phyloP scores from a whole-genome alignment of 495 filamentous ascomycete species.

The Penicillium dipodomyicola region DNA sequence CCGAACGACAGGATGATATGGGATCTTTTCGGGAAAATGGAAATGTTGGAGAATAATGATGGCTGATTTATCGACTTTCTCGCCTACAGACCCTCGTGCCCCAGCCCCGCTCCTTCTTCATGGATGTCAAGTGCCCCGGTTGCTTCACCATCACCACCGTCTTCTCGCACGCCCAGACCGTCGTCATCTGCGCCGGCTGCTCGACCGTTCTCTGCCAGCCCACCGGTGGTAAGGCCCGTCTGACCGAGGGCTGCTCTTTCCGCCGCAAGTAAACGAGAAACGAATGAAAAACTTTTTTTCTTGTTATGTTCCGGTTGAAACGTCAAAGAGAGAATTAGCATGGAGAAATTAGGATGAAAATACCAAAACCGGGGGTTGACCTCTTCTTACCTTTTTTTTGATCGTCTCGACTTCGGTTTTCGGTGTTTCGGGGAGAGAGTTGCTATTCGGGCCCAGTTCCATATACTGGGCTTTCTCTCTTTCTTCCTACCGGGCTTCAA shows the following conservation, averaged over 20 bases:
- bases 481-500: conserved; percentile 26
- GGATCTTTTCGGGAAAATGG: not conserved
- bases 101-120: conserved; percentile 97
- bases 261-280: conserved; percentile 85
- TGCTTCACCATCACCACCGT: conserved; percentile 99
- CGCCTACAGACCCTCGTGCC: conserved; percentile 78
- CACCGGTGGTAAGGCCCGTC: conserved; percentile 93
- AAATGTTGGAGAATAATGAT: conserved; percentile 11
- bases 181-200: conserved; percentile 98
- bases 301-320: conserved; percentile 31
- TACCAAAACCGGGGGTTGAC: conserved; percentile 27
- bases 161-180: conserved; percentile 99
- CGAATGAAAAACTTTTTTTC: conserved; percentile 33
- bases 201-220: conserved; percentile 97
- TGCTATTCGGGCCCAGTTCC: conserved; percentile 15
- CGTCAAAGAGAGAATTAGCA: conserved; percentile 33
- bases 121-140: conserved; percentile 99
- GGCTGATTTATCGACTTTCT: conserved; percentile 19
- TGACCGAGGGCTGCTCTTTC: conserved; percentile 99
- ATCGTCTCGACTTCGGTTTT: conserved; percentile 11
- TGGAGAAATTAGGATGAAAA: conserved; percentile 38
- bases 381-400: conserved; percentile 15
- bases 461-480: conserved; percentile 5
- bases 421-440: conserved; percentile 7
- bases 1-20: conserved; percentile 2